A percentile compares a stretch with the other conserved stretches of the same genome.
phyloP scores from a whole-genome alignment of 768 basidiomycete species.

The Artomyces pyxidatus region DNA sequence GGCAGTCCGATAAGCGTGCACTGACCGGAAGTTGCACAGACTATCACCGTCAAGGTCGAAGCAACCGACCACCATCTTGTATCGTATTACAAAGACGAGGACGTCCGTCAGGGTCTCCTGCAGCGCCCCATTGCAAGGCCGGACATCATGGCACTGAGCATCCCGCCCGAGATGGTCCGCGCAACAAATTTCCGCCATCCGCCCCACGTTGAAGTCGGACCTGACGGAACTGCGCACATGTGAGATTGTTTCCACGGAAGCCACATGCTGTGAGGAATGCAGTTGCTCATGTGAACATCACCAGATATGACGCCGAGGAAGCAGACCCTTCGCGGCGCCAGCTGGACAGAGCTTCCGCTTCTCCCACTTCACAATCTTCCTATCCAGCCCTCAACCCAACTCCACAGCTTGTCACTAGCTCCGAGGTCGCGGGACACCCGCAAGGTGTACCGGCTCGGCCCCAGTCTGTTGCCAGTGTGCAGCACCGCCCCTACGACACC shows the following conservation, averaged over 20 bases:
- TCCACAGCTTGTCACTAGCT: conserved; percentile 1
- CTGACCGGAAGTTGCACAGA: conserved; percentile 33
- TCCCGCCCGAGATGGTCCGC: conserved; percentile 72
- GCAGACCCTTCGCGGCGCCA: conserved; percentile 15
- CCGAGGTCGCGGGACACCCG: neutral
- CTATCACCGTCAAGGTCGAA: conserved; percentile 77
- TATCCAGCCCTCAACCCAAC: conserved; percentile 7
- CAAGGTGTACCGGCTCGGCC: too few species aligned
- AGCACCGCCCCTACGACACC: neutral
- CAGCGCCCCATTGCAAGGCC: conserved; percentile 59
- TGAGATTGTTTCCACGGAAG: conserved; percentile 25
- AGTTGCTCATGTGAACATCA: conserved; percentile 4
- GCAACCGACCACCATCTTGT: conserved; percentile 77
- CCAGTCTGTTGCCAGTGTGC: neutral
- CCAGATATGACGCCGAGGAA: conserved; percentile 17
- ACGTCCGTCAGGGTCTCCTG: conserved; percentile 62
- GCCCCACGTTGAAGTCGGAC: conserved; percentile 66
- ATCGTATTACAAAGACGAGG: conserved; percentile 77
- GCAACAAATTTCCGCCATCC: conserved; percentile 79
- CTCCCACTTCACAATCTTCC: conserved; percentile 5
- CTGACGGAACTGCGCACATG: conserved; percentile 69
- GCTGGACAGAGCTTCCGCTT: conserved; percentile 5
- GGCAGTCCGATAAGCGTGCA: neutral
- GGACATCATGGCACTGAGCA: conserved; percentile 65
- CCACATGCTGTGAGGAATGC: neutral